Base-by-base conservation (phyloP, 2,329 filamentous ascomycete genomes). In the Dactylellina parvicollis region DNA sequence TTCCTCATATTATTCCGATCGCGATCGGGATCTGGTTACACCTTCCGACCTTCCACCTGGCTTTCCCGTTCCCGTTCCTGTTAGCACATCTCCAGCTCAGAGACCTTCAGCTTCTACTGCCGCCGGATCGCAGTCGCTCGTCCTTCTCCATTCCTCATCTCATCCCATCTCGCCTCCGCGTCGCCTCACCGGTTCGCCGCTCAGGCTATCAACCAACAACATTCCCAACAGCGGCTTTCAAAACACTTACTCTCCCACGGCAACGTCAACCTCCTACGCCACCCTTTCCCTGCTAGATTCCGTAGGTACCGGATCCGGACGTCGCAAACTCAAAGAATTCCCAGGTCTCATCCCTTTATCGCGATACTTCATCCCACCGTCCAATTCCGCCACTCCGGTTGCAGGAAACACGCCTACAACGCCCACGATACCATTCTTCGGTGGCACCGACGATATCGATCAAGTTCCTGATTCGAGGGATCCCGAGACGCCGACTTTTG, bases 251-350 rank as follows among this genome's bases (percentile, higher is more conserved):
- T 66, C 52, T 36, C 67, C 59, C 16, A 52, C 66, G 7, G 10
- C 67, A 40, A 50, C 65, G n/a, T 24, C 52, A 22, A 71, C 65
- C 3, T 73, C 69, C 0, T 72, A 72, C 59, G 66, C 57, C 16
- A 72, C 66, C 8, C 54, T 73, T 2, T 73, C 60, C 16, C 69
- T 73, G 12, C 44, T 73, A 4, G 61, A 64, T 34, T 44, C 54
- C 24, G 69, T 73, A 8, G 69, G 69, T 26, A 56, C 69, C 5
- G 69, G 69, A 14, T 73, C 69, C 4, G 69, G 69, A 10, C 46
- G 69, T n/a, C 60, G 69, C 44, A 73, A 73, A 47, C 60, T 73
- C 18, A 73, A 73, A 30, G 69, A 73, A 50, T 73, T 73, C 40
- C 69, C 69, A 14, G 69, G 69, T 2, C 38, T 59, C 14, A 73